These are phyloP conservation scores for Cichorium intybus DNA, from an alignment of 140 eudicot species.

Conservation along the genomic window DNA sequence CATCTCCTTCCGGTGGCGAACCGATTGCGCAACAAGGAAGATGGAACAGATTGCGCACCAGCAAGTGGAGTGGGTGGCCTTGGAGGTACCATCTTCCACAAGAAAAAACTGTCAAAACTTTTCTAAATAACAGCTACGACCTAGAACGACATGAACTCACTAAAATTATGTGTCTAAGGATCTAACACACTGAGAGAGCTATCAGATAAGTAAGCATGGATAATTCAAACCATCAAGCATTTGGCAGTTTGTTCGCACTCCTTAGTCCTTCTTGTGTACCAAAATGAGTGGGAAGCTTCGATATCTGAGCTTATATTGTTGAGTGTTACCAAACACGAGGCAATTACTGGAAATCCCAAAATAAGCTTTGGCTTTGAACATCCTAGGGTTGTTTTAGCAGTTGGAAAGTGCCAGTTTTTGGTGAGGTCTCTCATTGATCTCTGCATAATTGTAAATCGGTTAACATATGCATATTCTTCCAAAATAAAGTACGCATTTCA, in stretches of 20 bases:
- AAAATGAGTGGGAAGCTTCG: slow-evolving; percentile 28
- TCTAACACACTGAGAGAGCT: slow-evolving; percentile 7
- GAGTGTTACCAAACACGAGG: slow-evolving; percentile 25
- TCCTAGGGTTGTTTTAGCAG: slow-evolving; percentile 33
- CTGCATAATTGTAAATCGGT: slow-evolving; percentile 32
- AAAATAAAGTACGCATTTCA: background rate
- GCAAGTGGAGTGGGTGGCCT: slow-evolving; percentile 94
- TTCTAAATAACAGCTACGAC: slow-evolving; percentile 17
- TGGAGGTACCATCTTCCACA: slow-evolving; percentile 76
- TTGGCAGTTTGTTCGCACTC: slow-evolving; percentile 19
- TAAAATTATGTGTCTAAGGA: background rate
- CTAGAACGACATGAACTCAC: slow-evolving; percentile 39
- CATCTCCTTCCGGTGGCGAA: too few relatives aligned
- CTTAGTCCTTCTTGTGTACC: slow-evolving; percentile 21
- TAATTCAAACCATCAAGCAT: slow-evolving; percentile 29
- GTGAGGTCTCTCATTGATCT: slow-evolving; percentile 31
- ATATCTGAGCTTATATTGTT: slow-evolving; percentile 19
- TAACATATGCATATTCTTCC: background rate
- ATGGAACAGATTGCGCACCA: slow-evolving; percentile 73
- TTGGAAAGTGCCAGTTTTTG: slow-evolving; percentile 25
- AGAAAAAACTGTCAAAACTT: slow-evolving; percentile 17
- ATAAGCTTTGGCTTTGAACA: slow-evolving; percentile 42
- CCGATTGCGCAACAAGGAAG: slow-evolving; percentile 80
- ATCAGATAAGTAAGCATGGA: slow-evolving; percentile 12
- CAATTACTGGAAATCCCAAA: slow-evolving; percentile 22